Percentiles rank a stretch among this genome's conserved stretches.
phyloP scores from a whole-genome alignment of 768 basidiomycete species.

The Asterophora parasitica region DNA sequence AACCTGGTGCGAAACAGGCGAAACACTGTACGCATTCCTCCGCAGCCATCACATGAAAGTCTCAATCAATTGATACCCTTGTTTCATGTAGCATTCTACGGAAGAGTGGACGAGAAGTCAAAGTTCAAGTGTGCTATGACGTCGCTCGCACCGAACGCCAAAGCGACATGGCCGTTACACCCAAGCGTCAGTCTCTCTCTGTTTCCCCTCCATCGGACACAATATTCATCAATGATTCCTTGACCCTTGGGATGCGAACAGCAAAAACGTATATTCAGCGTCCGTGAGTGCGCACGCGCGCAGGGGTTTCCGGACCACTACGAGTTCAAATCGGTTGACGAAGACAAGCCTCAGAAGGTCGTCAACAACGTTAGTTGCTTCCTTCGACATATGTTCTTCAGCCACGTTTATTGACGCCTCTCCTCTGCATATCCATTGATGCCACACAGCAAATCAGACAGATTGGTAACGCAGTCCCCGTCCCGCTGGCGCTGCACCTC shows the following conservation, averaged over 20 bases:
- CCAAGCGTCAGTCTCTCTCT: slow-evolving; percentile 27
- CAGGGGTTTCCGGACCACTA: slow-evolving; percentile 79
- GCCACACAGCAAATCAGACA: slow-evolving; percentile 59
- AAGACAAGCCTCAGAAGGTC: slow-evolving; percentile 23
- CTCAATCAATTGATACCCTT: not conserved
- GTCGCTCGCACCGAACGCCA: slow-evolving; percentile 42
- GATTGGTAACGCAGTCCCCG: slow-evolving; percentile 78
- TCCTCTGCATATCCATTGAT: no score
- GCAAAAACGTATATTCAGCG: slow-evolving; percentile 69
- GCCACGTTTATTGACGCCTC: not conserved
- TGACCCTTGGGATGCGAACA: slow-evolving; percentile 21
- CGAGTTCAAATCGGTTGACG: slow-evolving; percentile 48
- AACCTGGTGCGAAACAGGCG: slow-evolving; percentile 20
- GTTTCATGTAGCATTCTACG: slow-evolving; percentile 41
- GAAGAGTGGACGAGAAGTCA: slow-evolving; percentile 46
- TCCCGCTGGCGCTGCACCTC: slow-evolving; percentile 62
- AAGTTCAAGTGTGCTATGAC: slow-evolving; percentile 68
- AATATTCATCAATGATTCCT: not conserved
- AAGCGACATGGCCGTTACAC: slow-evolving; percentile 41
- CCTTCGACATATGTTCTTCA: not conserved
- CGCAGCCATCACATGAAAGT: not conserved
- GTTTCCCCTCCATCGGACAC: no score
- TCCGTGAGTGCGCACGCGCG: slow-evolving; percentile 65
- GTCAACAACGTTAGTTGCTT: slow-evolving; percentile 47
- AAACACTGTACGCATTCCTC: slow-evolving; percentile 21